These are phyloP conservation scores for Sistotremastrum suecicum DNA, from an alignment of 768 basidiomycete genomes.

Conservation along the genomic window DNA sequence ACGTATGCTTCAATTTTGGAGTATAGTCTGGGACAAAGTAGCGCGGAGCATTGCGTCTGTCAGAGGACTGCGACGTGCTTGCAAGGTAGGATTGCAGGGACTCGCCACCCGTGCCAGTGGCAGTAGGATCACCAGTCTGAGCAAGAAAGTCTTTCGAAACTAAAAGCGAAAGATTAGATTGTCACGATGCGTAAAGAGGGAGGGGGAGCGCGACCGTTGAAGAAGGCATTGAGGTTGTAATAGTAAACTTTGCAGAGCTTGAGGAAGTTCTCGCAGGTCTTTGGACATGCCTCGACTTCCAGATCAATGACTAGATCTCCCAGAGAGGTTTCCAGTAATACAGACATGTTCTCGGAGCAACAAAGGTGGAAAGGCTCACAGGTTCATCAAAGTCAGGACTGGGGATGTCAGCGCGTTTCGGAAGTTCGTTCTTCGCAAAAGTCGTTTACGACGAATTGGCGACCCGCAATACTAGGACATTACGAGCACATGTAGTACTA, in stretches of 20 bases:
- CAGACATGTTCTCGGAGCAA: constrained; percentile 52
- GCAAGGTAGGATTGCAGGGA: constrained; percentile 70
- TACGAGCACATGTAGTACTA: too few relatives aligned
- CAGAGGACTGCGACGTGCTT: constrained; percentile 14
- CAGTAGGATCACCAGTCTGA: constrained; percentile 92
- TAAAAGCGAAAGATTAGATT: constrained; percentile 18
- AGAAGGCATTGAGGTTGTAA: constrained; percentile 94
- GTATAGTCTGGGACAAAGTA: constrained; percentile 81
- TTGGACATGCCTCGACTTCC: constrained; percentile 81
- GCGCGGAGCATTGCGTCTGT: constrained; percentile 32
- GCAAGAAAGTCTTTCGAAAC: constrained; percentile 97
- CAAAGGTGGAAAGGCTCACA: too few relatives aligned
- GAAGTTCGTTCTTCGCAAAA: too few relatives aligned
- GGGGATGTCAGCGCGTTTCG: too few relatives aligned
- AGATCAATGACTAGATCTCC: constrained; percentile 96
- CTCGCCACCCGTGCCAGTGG: constrained; percentile 88
- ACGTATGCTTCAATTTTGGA: constrained; percentile 70
- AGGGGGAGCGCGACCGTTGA: constrained; percentile 61
- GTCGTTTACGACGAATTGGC: too few relatives aligned
- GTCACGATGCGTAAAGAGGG: not conserved
- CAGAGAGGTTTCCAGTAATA: constrained; percentile 90
- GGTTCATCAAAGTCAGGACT: too few relatives aligned
- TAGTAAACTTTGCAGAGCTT: constrained; percentile 97
- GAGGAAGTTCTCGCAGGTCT: constrained; percentile 88
- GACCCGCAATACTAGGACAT: too few relatives aligned